These are phyloP conservation scores for Acacia concinna DNA, from an alignment of 331 rosid genomes.

Conservation along the genomic window DNA sequence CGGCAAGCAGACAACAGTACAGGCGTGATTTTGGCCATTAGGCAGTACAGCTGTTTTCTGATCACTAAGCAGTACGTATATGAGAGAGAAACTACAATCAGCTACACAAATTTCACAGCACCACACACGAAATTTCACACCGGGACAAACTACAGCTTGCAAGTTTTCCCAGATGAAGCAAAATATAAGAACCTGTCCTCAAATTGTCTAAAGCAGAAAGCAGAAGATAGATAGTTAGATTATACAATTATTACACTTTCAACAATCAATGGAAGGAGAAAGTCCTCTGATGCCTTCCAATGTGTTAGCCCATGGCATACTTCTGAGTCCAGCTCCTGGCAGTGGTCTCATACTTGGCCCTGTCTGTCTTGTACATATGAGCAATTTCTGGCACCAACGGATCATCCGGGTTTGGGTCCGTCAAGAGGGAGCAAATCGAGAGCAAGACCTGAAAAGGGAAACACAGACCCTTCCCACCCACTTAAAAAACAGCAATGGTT, in stretches of 20 bases:
- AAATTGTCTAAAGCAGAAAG: slow-evolving; percentile 16
- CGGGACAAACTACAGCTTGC: slow-evolving; percentile 3
- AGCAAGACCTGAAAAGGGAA: slow-evolving; percentile 76
- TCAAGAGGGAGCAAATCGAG: slow-evolving; percentile 81
- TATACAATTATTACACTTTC: slow-evolving; percentile 26
- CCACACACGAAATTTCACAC: slow-evolving; percentile 18
- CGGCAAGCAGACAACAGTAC: background rate
- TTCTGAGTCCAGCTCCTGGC: slow-evolving; percentile 94
- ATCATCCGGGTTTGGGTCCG: slow-evolving; percentile 86
- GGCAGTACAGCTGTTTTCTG: background rate
- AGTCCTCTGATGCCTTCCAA: slow-evolving; percentile 32
- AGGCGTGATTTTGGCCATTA: background rate
- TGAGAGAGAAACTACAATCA: background rate
- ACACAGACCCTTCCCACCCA: slow-evolving; percentile 60
- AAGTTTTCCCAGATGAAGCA: background rate
- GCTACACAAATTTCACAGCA: slow-evolving; percentile 3
- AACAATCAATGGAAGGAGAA: slow-evolving; percentile 32
- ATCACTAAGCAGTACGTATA: background rate
- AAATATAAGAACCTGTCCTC: slow-evolving; percentile 23
- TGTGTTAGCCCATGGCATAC: slow-evolving; percentile 83
- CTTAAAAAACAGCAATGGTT: slow-evolving; percentile 51
- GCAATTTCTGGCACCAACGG: slow-evolving; percentile 89
- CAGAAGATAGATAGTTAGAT: slow-evolving; percentile 28
- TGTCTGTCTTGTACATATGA: slow-evolving; percentile 78
- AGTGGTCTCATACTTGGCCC: slow-evolving; percentile 82